phyloP scores from a whole-genome alignment of 1,284 basidiomycete species.

The Inonotus obliquus region DNA sequence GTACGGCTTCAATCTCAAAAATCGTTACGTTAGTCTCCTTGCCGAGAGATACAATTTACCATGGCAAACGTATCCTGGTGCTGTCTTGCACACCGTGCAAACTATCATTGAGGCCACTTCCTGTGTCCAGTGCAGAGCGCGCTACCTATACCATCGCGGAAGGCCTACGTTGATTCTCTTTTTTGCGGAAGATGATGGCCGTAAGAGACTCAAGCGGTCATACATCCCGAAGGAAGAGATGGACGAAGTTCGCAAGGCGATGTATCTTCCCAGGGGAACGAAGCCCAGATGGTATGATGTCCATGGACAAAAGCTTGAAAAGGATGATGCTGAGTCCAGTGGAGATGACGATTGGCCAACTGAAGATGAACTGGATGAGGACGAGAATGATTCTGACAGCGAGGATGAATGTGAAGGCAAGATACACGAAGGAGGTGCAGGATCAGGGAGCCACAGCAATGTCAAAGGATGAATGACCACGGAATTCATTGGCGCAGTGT shows the following conservation, averaged over 20 bases:
- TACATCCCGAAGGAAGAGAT: background rate
- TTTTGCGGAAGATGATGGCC: background rate
- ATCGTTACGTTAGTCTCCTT: background rate
- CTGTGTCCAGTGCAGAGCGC: background rate
- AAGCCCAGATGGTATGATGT: too few relatives aligned
- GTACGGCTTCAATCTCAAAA: background rate
- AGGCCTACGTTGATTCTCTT: background rate
- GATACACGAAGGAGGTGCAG: too few relatives aligned
- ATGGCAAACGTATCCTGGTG: background rate
- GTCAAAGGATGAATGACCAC: too few relatives aligned
- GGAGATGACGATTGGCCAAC: too few relatives aligned
- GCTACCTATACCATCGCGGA: background rate
- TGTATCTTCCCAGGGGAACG: too few relatives aligned
- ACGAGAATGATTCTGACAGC: too few relatives aligned
- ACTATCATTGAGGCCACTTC: background rate
- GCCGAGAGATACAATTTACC: background rate
- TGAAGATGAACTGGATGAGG: too few relatives aligned
- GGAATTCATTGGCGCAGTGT: too few relatives aligned
- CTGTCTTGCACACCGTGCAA: background rate
- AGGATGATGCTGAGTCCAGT: too few relatives aligned
- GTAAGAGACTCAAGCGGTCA: background rate
- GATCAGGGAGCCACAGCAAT: too few relatives aligned
- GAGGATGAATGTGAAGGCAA: too few relatives aligned
- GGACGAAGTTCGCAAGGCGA: background rate
- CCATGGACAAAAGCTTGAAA: too few relatives aligned